phyloP scores from a whole-genome alignment of 805 yeast genomes.

The Saturnispora sanitii region DNA sequence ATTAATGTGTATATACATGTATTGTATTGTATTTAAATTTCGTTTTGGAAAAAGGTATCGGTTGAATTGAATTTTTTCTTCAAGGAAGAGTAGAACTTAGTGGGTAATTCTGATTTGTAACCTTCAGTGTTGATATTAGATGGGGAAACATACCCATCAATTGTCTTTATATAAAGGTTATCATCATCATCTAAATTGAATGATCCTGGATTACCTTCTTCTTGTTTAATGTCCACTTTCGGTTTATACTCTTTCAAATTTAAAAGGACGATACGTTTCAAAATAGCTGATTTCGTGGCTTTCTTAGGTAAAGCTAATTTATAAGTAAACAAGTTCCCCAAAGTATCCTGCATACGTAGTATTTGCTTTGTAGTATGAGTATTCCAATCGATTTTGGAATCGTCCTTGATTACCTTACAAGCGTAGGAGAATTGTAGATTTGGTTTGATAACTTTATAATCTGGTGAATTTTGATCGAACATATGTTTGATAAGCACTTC shows the following conservation, averaged over 20 bases:
- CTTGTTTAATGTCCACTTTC: background rate
- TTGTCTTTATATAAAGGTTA: constrained; percentile 26
- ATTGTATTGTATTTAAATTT: too few species aligned
- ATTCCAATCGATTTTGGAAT: constrained; percentile 45
- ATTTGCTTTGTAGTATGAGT: constrained; percentile 29
- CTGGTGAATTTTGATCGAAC: constrained; percentile 17
- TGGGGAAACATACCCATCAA: constrained; percentile 33
- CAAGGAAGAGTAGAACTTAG: constrained; percentile 34
- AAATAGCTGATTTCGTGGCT: background rate
- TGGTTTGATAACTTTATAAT: constrained; percentile 16
- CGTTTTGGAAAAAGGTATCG: constrained; percentile 3
- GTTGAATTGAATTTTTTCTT: constrained; percentile 37
- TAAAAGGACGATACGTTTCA: constrained; percentile 38
- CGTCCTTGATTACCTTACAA: constrained; percentile 37
- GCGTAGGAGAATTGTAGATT: constrained; percentile 42
- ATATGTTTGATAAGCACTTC: constrained; percentile 31
- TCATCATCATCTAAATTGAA: constrained; percentile 11
- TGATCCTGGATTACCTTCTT: background rate
- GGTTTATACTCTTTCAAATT: constrained; percentile 22
- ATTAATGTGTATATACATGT: background rate
- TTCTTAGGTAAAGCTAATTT: constrained; percentile 28
- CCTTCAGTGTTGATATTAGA: constrained; percentile 45
- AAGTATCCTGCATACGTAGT: too few species aligned
- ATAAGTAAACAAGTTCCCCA: constrained; percentile 48
- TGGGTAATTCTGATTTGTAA: constrained; percentile 36